Conservation (phyloP, 78 protist species). For the Dictyostelium firmibasis region DNA sequence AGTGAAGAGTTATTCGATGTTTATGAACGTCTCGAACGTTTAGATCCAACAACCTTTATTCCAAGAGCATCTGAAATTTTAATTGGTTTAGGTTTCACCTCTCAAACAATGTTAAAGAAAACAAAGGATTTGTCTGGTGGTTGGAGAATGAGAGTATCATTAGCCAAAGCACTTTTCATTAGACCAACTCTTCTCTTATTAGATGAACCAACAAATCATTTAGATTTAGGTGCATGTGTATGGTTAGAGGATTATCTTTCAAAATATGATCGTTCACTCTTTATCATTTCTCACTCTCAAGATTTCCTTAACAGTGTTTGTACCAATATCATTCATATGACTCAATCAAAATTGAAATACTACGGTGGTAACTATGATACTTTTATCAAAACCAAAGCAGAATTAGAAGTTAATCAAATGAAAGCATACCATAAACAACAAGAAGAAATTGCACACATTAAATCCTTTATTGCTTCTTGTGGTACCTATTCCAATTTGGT, state of each 20-base stretch:
- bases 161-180: slow-evolving; percentile 90
- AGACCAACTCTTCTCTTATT: slow-evolving; percentile 87
- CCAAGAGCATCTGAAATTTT: slow-evolving; percentile 88
- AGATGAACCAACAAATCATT: slow-evolving; percentile 95
- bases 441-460: slow-evolving; percentile 93
- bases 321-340: slow-evolving; percentile 92
- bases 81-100: slow-evolving; percentile 90
- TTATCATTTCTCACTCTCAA: slow-evolving; percentile 93
- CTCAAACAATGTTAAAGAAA: slow-evolving; percentile 54
- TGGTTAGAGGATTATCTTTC: slow-evolving; percentile 94
- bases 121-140: slow-evolving; percentile 92
- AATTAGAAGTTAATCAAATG: slow-evolving; percentile 86
- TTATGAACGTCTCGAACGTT: slow-evolving; percentile 87
- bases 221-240: slow-evolving; percentile 93
- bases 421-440: slow-evolving; percentile 93
- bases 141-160: slow-evolving; percentile 94
- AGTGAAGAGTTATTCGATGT: slow-evolving; percentile 61
- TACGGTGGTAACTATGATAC: slow-evolving; percentile 90
- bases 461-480: slow-evolving; percentile 89
- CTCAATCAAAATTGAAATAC: slow-evolving; percentile 62
- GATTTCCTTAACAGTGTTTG: slow-evolving; percentile 93
- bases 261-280: slow-evolving; percentile 78
- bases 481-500: slow-evolving; percentile 86
- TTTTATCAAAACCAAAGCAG: slow-evolving; percentile 83
- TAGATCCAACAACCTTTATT: slow-evolving; percentile 81